Evolutionary conservation across 306 rosid species (phyloP), one percentile per base, ranked within the genome.

Genomic region (Quercus aquifolioides): DNA sequence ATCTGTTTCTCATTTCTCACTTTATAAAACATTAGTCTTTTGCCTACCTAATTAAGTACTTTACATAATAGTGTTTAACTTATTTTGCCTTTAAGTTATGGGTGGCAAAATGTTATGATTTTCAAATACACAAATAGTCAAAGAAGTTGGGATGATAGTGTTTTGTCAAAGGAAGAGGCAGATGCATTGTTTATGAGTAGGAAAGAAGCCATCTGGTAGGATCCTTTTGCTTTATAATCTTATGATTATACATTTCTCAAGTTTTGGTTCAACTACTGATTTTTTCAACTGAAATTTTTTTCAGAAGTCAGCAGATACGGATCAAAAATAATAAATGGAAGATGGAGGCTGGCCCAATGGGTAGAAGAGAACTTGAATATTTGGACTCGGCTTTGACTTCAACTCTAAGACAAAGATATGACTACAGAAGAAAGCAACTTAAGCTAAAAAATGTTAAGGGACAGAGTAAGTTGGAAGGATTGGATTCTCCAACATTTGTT

Each of bases 311-410:
- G 94, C 92, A 78, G 97, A 94, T 75, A 31, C 92, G 56, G 99
- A 94, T 67, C 83, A 95, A 84, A 89, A 86, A 83, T 85, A 68
- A 91, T 79, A 7, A 90, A 74, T 73, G 97, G 97, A 84, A 87
- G 99, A 91, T 94, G 97, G 97, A 91, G 97, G 98, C 84, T 95
- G 56, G 98, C 89, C 78, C 97, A 91, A 58, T 95, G 99, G 99
- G 97, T 95, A 31, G 97, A 95, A 95, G 87, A 86, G 98, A 95
- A 78, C 92, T 91, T 59, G 97, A 95, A 86, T 97, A 95, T 84
- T 80, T 95, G 74, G 97, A 92, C 86, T 79, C 89, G 12, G 35
- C 79, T 81, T 81, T 87, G 74, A 83, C 89, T 59, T 80, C 93
- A 49, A 74, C 80, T 68, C 79, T 86, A 54, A 87, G 76, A 60